Evolutionary conservation across 225 moss, liverwort and hornwort genomes (phyloP).

Genomic region (Lunularia cruciata): DNA sequence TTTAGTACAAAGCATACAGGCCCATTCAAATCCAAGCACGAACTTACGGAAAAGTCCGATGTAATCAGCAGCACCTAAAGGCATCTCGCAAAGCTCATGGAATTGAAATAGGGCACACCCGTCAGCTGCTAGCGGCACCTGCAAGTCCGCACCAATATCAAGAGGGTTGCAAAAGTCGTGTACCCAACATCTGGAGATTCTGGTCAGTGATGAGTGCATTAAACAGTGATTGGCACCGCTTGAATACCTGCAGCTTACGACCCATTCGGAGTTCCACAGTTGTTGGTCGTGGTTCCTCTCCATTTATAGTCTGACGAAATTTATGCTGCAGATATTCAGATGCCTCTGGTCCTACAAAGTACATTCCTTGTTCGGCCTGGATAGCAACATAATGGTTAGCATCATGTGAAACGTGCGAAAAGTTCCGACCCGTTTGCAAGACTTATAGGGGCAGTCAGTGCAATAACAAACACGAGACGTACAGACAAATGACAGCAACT

Average conservation of each 20-base stretch:
- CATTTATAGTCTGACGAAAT: conserved; percentile 43
- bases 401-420: too few species aligned
- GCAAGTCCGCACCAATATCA: conserved; percentile 4
- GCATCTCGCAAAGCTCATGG: conserved; percentile 97
- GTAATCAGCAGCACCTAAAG: conserved; percentile 87
- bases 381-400: too few species aligned
- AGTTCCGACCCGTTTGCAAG: too few species aligned
- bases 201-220: too few species aligned
- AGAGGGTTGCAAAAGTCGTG: background rate
- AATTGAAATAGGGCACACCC: conserved; percentile 87
- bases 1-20: too few species aligned
- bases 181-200: background rate
- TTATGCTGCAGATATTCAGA: conserved; percentile 54
- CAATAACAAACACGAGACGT: too few species aligned
- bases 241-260: conserved; percentile 63
- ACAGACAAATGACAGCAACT: too few species aligned
- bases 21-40: too few species aligned
- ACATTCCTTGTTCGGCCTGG: conserved; percentile 74
- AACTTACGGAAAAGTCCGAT: conserved; percentile 77
- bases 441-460: too few species aligned
- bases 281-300: conserved; percentile 47
- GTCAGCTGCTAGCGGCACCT: conserved; percentile 78
- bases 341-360: conserved; percentile 67
- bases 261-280: conserved; percentile 87
- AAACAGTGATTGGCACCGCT: background rate